Evolutionary conservation across 257 asterid species (phyloP), one percentile per base, ranked within the genome.

Genomic region (Ocimum tenuiflorum): DNA sequence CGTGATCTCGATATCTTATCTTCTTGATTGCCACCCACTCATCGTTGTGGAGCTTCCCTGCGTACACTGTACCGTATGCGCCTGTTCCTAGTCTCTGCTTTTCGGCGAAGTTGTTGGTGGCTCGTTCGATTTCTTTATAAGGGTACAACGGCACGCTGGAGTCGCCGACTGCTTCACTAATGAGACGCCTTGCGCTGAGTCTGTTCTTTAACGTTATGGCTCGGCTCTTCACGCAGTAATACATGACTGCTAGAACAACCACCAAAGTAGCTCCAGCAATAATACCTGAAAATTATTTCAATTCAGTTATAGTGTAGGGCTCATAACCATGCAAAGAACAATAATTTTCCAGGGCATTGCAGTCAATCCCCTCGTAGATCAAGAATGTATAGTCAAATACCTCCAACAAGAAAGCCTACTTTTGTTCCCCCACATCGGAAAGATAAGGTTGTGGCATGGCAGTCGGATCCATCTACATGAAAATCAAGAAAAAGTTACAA

Each of bases 51-150:
- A 91, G 89, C 73, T 89, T 89, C 35, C 98, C 98, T 0, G 86
- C 82, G 42, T 91, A 91, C 53, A 91, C 98, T 7, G 98, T 91
- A 46, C 98, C 98, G 31, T 91, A 87, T 45, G 98, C 98, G 0
- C 98, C 98, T 0, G 91, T 91, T 65, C 98, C 98, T 7, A 91
- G 86, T 70, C 89, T 78, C 50, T 83, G 89, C 29, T 78, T 86
- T 8, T 91, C 98, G 2, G 85, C 73, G 49, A 91, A 91, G 67
- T 83, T 67, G 39, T 74, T 82, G 8, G 98, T 89, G 14, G 98
- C 95, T 50, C 85, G 70, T 61, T 91, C 95, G 7, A 91, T 82
- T 59, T 91, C 98, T 75, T 79, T 89, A 67, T 82, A 87, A 41
- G 86, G 79, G 42, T 77, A 89, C 65, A 85, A 61, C 10, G 91